Base-by-base conservation (phyloP, 108 stramenopile genomes). In the Aurantiochytrium sp. region DNA sequence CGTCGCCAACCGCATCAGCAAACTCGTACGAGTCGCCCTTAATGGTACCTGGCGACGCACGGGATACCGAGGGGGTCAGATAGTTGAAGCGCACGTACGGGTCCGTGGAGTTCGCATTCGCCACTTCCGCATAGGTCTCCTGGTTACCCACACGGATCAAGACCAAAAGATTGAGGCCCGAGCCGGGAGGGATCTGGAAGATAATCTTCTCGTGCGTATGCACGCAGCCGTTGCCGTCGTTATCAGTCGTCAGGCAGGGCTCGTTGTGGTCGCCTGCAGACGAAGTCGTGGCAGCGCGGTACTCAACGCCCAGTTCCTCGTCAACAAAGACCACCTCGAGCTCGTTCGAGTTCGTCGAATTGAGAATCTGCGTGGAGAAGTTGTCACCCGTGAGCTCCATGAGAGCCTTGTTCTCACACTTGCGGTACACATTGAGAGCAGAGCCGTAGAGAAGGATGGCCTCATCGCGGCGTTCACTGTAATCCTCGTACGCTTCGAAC, bases 311-410 rank as follows among this genome's bases (percentile, higher is more conserved):
- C n/a, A 45, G 8, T 6, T 55, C 51, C 25, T 83, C 51, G 51
- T 83, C 51, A 0, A 53, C 45, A 23, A 83, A 83, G 76, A 83
- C 19, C 12, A 83, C 51, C n/a, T 53, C 23, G 45, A 83, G 42
- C 25, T 83, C 76, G n/a, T 47, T 53, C 76, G 76, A 83, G 49
- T 83, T 83, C 5, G 64, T 1, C 25, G 76, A 47, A 23, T 83
- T 83, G 45, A 53, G 6, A 18, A 83, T 0, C n/a, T 83, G n/a
- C 10, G 76, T 83, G 0, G 49, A 53, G 2, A 83, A 83, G 76
- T 83, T 83, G 76, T 83, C 76, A 35, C 76, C 76, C n/a, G 76
- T 53, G 19, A 83, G 51, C 23, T 21, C 28, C 76, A 83, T 83
- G n/a, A 83, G 28, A 8, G 76, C 76, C 76, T 83, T 83, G 4